phyloP scores from a whole-genome alignment of 257 asterid genomes.

The Nicotiana obtusifolia region DNA sequence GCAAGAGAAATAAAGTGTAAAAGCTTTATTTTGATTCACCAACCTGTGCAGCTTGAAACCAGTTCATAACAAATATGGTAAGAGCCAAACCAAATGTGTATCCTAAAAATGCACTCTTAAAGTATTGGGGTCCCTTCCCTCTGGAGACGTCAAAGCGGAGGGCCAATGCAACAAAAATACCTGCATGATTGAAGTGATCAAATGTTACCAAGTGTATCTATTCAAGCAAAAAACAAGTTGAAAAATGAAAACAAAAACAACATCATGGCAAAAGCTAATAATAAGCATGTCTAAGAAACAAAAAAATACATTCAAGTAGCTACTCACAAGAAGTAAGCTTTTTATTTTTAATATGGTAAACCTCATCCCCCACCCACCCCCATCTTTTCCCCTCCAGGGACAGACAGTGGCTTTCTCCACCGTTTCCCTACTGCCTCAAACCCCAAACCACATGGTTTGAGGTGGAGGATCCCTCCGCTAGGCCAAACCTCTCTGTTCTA shows the following conservation, averaged over 20 bases:
- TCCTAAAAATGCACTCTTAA: constrained; percentile 88
- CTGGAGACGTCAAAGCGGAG: constrained; percentile 88
- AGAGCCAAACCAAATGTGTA: constrained; percentile 59
- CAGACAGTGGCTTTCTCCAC: not conserved
- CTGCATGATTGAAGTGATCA: constrained; percentile 33
- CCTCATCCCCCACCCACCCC: not conserved
- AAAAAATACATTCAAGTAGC: not conserved
- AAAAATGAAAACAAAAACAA: not conserved
- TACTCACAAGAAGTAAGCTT: not conserved
- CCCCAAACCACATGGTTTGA: not conserved
- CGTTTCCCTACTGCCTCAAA: not conserved
- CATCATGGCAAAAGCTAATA: not conserved
- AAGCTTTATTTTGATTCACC: not conserved
- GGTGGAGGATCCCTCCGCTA: not conserved
- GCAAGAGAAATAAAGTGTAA: not conserved
- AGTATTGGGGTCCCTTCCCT: constrained; percentile 71
- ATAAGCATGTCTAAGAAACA: not conserved
- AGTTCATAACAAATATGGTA: constrained; percentile 87
- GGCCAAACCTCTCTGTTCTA: not conserved
- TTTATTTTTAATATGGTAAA: not conserved
- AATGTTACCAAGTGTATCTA: not conserved
- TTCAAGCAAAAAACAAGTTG: not conserved
- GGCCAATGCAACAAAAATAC: constrained; percentile 96
- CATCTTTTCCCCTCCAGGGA: not conserved
- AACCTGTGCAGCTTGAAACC: constrained; percentile 99